Evolutionary conservation across 83 land plant species (phyloP), one percentile per base, ranked within the genome.

Genomic region (Isoetes engelmannii): DNA sequence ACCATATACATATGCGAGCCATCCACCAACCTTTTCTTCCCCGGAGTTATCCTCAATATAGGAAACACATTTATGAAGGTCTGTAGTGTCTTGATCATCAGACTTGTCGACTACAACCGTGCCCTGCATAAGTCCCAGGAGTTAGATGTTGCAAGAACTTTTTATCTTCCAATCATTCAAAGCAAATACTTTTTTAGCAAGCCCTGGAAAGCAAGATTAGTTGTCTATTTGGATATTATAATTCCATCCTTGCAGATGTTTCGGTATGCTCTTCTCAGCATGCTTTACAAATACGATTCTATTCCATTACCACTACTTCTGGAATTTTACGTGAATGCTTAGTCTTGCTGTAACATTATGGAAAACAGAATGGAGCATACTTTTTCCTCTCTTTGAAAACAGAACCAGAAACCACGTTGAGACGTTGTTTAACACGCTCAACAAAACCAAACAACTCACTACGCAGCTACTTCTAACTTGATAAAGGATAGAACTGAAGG

Each of bases 21-120:
- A 8, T 13, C n/a, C 9, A 15, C 54, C 15, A 8, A 59, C 62
- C 9, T 59, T 19, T 8, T 59, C 62, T 8, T 10, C 20, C 10
- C 1, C 3, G 28, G 19, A 12, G 62, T 44, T 70, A 65, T 84
- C 84, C 15, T 57, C 69, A 37, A 88, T 77, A 17, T 67, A 86
- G 64, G 75, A 50, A 0, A 94, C 54, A 48, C 99, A 94, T 68
- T 94, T 94, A 63, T 87, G 88, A 50, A 94, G 74, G 73, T 94
- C 99, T 13, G 96, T 90, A 6, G 97, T 86, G 70, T 94, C 93
- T 73, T 94, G 99, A 74, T 94, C 99, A 68, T 88, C 55, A 49
- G 99, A 88, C 55, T 82, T 76, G 72, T 88, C 87, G 15, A 86
- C 51, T 48, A 86, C 65, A 57, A 73, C 67, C 5, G 86, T 78